These are phyloP conservation scores for Xylaria sp. DNA, from an alignment of 2,329 filamentous ascomycete species.

Conservation along the genomic window DNA sequence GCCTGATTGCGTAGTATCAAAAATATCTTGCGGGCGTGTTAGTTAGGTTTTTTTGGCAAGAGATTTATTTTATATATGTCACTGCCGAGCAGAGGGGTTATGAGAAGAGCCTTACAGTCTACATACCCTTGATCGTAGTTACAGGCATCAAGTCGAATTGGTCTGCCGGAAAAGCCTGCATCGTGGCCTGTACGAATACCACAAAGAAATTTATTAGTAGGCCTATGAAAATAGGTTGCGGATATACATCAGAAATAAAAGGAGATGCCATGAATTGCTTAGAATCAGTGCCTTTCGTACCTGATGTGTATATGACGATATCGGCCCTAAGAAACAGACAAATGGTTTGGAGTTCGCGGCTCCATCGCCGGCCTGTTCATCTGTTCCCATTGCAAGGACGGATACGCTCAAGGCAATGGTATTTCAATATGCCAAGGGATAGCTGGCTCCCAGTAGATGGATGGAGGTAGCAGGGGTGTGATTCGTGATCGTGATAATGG, in stretches of 20 bases:
- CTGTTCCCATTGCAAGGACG: constrained; percentile 34
- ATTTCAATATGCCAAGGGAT: background rate
- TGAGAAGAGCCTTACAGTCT: constrained; percentile 13
- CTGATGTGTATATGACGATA: constrained; percentile 64
- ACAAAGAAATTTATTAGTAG: background rate
- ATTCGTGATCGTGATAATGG: background rate
- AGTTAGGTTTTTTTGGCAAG: constrained; percentile 5
- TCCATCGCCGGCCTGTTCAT: constrained; percentile 16
- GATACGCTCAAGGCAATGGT: background rate
- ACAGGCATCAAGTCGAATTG: constrained; percentile 63
- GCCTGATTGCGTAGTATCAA: constrained; percentile 77
- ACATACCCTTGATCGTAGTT: constrained; percentile 60
- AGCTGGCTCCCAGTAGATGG: background rate
- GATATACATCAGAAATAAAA: background rate
- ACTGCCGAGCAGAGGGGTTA: background rate
- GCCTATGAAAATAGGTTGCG: constrained; percentile 35
- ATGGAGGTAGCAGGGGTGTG: background rate
- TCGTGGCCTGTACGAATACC: constrained; percentile 54
- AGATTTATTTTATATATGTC: background rate
- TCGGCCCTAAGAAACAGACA: constrained; percentile 62
- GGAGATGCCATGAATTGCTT: background rate
- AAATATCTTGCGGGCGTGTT: constrained; percentile 71
- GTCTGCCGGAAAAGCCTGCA: constrained; percentile 60
- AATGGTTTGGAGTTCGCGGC: constrained; percentile 50
- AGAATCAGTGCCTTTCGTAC: constrained; percentile 48